Evolutionary conservation across 176 grass and related monocot species (phyloP).

Genomic region (Tuctoria greenei): DNA sequence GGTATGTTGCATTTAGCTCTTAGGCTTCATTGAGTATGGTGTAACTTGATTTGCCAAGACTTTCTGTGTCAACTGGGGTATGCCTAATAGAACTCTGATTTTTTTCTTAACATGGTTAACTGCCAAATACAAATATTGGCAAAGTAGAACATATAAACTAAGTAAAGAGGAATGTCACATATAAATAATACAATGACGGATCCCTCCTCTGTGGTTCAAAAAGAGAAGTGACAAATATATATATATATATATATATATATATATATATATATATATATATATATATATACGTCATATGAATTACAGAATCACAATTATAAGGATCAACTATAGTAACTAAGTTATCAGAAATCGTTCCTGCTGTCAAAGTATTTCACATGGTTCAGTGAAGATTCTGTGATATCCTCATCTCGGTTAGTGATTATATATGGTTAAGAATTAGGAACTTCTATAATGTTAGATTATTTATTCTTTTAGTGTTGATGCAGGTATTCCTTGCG

Average conservation of each 20-base stretch:
- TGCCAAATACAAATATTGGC: not conserved
- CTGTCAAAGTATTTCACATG: not conserved
- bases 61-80: not conserved
- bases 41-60: not conserved
- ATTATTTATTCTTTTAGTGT: constrained; percentile 20
- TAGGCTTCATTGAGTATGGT: constrained; percentile 16
- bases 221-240: not conserved
- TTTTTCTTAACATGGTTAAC: not conserved
- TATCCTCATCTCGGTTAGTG: not conserved
- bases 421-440: constrained; percentile 22
- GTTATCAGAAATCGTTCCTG: not conserved
- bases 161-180: too few species aligned
- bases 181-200: too few species aligned
- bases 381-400: not conserved
- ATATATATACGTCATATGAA: not conserved
- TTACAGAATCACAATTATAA: not conserved
- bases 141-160: not conserved
- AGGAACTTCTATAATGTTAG: constrained; percentile 17
- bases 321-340: not conserved
- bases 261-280: not conserved
- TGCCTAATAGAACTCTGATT: not conserved
- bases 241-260: not conserved
- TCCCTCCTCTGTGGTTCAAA: not conserved
- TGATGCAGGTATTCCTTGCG: constrained; percentile 69
- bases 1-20: constrained; percentile 50